These are phyloP conservation scores for Adansonia digitata DNA, from an alignment of 345 rosid species.

Conservation along the genomic window DNA sequence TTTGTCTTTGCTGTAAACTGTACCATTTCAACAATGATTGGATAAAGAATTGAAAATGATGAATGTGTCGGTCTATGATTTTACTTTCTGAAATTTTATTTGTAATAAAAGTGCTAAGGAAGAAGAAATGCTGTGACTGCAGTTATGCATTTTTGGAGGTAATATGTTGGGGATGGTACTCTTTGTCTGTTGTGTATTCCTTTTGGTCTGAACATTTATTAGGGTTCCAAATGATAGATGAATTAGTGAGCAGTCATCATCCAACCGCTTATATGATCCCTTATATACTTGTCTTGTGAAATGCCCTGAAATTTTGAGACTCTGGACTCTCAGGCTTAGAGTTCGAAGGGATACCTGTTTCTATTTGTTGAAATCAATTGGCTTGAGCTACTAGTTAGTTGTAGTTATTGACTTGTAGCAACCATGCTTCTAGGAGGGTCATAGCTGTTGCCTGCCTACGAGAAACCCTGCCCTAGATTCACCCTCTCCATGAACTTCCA, in stretches of 20 bases:
- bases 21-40: not conserved
- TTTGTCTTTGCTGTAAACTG: not conserved
- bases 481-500: slow-evolving; percentile 27
- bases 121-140: not conserved
- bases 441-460: slow-evolving; percentile 19
- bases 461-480: slow-evolving; percentile 19
- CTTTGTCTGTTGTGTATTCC: not conserved
- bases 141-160: not conserved
- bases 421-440: slow-evolving; percentile 16
- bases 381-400: slow-evolving; percentile 6
- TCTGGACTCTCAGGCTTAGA: not conserved
- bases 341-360: not conserved
- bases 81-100: not conserved
- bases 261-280: not conserved
- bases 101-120: not conserved
- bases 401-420: slow-evolving; percentile 10
- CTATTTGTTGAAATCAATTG: slow-evolving; percentile 14
- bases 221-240: not conserved
- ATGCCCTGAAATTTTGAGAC: not conserved
- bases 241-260: not conserved
- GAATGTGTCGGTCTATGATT: not conserved
- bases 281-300: not conserved
- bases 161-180: slow-evolving; percentile 1
- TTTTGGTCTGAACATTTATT: not conserved
- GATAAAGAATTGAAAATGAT: not conserved